These are phyloP conservation scores for Auriscalpium vulgare DNA, from an alignment of 768 basidiomycete genomes.

Conservation along the genomic window DNA sequence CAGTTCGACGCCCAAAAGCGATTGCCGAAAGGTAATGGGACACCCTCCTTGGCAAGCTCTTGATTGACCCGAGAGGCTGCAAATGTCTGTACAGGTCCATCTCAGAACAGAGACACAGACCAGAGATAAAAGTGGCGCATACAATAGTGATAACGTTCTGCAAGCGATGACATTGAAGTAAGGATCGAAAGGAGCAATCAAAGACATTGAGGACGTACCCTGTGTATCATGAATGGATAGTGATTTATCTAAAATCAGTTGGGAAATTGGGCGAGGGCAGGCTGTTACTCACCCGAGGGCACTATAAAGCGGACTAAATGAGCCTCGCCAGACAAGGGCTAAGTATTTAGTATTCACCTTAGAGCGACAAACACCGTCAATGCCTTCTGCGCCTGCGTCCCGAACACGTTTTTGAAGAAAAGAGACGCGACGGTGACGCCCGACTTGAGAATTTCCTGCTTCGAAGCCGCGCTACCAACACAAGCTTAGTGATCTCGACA, in stretches of 20 bases:
- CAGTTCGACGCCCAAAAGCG: conserved; percentile 56
- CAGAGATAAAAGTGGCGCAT: neutral
- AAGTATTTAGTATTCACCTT: conserved; percentile 26
- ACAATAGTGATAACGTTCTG: conserved; percentile 8
- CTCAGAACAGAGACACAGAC: neutral
- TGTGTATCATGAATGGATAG: neutral
- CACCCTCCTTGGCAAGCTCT: conserved; percentile 55
- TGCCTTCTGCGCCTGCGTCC: conserved; percentile 41
- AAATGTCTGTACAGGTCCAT: conserved; percentile 33
- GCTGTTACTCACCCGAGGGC: neutral
- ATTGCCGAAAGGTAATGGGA: conserved; percentile 52
- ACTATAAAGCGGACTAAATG: neutral
- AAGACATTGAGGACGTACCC: neutral
- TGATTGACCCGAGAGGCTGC: conserved; percentile 46
- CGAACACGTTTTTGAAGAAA: conserved; percentile 55
- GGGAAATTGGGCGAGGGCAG: no score
- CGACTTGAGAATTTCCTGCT: conserved; percentile 38
- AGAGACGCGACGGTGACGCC: conserved; percentile 50
- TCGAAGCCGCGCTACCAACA: conserved; percentile 31
- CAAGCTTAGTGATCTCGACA: neutral
- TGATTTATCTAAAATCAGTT: no score
- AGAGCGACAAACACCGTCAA: conserved; percentile 49
- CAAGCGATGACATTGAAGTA: no score
- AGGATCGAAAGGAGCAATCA: neutral
- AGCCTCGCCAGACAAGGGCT: neutral